Percentiles rank a stretch among this genome's conserved stretches.
phyloP scores from a whole-genome alignment of 2,329 filamentous ascomycete genomes.

The Penicillium digitatum region DNA sequence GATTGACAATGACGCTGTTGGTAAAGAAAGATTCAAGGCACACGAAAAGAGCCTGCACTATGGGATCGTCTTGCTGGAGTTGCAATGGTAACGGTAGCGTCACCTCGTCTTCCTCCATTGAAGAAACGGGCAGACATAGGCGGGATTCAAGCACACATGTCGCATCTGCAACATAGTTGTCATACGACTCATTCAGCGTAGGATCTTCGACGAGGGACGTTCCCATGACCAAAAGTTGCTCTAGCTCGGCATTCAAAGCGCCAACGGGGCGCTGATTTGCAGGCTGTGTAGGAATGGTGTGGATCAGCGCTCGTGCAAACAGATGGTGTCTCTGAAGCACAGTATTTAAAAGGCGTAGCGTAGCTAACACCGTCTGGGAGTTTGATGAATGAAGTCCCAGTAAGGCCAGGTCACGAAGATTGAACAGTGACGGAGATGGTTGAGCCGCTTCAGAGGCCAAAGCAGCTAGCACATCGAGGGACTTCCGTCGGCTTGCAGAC shows the following conservation, averaged over 20 bases:
- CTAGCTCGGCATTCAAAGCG: slow-evolving; percentile 41
- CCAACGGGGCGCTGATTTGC: slow-evolving; percentile 35
- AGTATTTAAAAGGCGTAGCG: slow-evolving; percentile 78
- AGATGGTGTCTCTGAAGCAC: slow-evolving; percentile 83
- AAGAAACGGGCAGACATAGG: slow-evolving; percentile 29
- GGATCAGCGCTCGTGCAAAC: slow-evolving; percentile 68
- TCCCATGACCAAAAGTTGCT: slow-evolving; percentile 37
- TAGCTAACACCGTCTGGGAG: slow-evolving; percentile 83
- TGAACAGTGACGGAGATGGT: slow-evolving; percentile 83
- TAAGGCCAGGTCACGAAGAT: slow-evolving; percentile 83
- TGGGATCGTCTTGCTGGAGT: slow-evolving; percentile 60
- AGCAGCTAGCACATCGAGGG: slow-evolving; percentile 78
- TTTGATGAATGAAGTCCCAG: slow-evolving; percentile 81
- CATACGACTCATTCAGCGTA: slow-evolving; percentile 42
- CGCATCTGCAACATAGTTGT: slow-evolving; percentile 48
- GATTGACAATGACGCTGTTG: slow-evolving; percentile 86
- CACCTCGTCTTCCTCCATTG: slow-evolving; percentile 36
- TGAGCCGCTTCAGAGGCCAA: slow-evolving; percentile 70
- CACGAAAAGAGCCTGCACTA: slow-evolving; percentile 50
- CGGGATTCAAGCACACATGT: slow-evolving; percentile 48
- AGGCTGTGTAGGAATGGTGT: slow-evolving; percentile 46
- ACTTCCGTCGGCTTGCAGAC: slow-evolving; percentile 70
- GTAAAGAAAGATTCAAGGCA: slow-evolving; percentile 77
- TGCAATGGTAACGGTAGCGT: slow-evolving; percentile 61
- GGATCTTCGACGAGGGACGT: slow-evolving; percentile 38